A percentile compares a stretch with the other conserved stretches of the same genome.
phyloP scores from a whole-genome alignment of 2,329 filamentous ascomycete genomes.

The Trichoderma citrinoviride region DNA sequence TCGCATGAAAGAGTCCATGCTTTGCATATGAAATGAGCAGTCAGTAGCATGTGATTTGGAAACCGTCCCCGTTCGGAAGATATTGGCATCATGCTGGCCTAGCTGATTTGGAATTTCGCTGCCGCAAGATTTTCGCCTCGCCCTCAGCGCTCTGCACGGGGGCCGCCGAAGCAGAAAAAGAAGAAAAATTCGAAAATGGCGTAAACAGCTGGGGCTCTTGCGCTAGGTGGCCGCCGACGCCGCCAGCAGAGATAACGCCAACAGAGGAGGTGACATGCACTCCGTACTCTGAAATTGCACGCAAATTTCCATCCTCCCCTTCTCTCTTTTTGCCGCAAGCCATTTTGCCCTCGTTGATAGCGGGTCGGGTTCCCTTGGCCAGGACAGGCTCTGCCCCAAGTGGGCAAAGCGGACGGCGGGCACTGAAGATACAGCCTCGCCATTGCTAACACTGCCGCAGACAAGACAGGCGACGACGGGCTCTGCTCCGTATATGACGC shows the following conservation, averaged over 20 bases:
- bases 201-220: conserved; percentile 22
- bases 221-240: conserved; percentile 21
- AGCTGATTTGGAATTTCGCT: conserved; percentile 13
- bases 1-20: conserved; percentile 11
- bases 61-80: neutral
- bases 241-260: conserved; percentile 20
- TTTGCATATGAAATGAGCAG: neutral
- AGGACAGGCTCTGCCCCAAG: conserved; percentile 7
- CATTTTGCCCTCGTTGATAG: conserved; percentile 10
- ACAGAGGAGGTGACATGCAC: conserved; percentile 14
- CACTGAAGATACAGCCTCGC: conserved; percentile 1
- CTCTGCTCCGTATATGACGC: neutral
- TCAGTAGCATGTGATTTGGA: neutral
- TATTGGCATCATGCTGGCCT: conserved; percentile 7
- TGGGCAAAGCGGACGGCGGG: conserved; percentile 1
- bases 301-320: neutral
- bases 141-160: neutral
- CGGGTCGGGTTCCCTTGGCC: conserved; percentile 18
- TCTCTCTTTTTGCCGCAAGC: conserved; percentile 12
- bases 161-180: neutral
- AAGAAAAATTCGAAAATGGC: conserved; percentile 14
- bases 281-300: conserved; percentile 17
- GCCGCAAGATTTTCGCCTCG: neutral
- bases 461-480: neutral
- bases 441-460: neutral